Percentiles rank a stretch among this genome's conserved stretches.
phyloP scores from a whole-genome alignment of 306 rosid genomes.

The Citrullus amarus region DNA sequence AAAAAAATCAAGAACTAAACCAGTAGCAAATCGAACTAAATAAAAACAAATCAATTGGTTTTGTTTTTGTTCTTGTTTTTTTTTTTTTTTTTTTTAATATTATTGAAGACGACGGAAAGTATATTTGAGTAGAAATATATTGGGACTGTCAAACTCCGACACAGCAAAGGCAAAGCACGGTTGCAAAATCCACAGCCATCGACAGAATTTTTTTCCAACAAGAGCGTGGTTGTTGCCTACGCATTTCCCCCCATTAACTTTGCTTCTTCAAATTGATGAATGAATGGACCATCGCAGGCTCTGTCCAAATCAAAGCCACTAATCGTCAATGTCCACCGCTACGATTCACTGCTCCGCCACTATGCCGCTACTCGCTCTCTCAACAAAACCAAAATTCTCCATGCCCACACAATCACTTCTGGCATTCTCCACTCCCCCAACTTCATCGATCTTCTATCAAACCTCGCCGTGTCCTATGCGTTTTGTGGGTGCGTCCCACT shows the following conservation, averaged over 20 bases:
- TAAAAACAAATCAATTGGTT: too few species aligned
- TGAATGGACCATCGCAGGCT: slow-evolving; percentile 22
- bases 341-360: slow-evolving; percentile 26
- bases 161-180: neutral
- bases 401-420: slow-evolving; percentile 36
- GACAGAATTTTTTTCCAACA: neutral
- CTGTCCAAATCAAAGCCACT: slow-evolving; percentile 17
- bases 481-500: slow-evolving; percentile 35
- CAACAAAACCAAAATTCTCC: slow-evolving; percentile 41
- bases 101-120: too few species aligned
- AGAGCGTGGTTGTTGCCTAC: neutral
- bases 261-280: slow-evolving; percentile 19
- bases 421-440: slow-evolving; percentile 27
- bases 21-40: too few species aligned
- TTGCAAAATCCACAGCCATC: neutral
- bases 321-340: slow-evolving; percentile 10
- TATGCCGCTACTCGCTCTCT: slow-evolving; percentile 38
- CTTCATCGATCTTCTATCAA: slow-evolving; percentile 24
- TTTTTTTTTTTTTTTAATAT: too few species aligned
- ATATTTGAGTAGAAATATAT: too few species aligned
- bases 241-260: neutral
- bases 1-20: too few species aligned
- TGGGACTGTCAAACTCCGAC: neutral
- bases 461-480: slow-evolving; percentile 40
- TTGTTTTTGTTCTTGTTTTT: too few species aligned